These are phyloP conservation scores for Rutstroemia sydowiana DNA, from an alignment of 2,329 filamentous ascomycete species.

Conservation along the genomic window DNA sequence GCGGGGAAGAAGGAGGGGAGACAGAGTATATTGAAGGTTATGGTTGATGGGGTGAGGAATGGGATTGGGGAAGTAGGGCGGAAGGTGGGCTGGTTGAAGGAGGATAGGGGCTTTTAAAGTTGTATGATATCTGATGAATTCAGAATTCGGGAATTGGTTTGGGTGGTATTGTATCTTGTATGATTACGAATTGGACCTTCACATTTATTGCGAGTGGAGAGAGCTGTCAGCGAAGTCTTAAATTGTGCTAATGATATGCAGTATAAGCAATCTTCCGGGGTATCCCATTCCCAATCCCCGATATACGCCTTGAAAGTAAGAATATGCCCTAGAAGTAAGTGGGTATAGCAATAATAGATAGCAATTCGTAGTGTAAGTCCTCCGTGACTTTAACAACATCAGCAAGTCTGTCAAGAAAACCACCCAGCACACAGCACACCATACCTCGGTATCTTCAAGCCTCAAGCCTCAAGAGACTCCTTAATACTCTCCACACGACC, in stretches of 20 bases:
- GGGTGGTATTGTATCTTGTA: background rate
- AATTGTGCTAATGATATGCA: conserved; percentile 6
- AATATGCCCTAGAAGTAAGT: conserved; percentile 13
- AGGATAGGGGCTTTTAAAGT: conserved; percentile 23
- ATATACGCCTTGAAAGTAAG: conserved; percentile 13
- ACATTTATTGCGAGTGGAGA: no score
- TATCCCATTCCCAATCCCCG: conserved; percentile 14
- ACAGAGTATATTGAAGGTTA: conserved; percentile 59
- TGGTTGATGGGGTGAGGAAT: conserved; percentile 51
- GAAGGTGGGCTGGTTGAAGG: conserved; percentile 24
- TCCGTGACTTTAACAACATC: no score
- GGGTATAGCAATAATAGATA: conserved; percentile 21
- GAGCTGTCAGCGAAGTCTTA: no score
- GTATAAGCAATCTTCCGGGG: conserved; percentile 15
- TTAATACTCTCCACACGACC: conserved; percentile 22
- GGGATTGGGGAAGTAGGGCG: conserved; percentile 37
- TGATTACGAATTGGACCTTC: no score
- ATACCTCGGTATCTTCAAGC: background rate
- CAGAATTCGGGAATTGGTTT: background rate
- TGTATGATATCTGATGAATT: conserved; percentile 6
- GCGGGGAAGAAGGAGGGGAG: conserved; percentile 41
- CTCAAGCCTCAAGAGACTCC: background rate
- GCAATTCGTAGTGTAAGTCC: conserved; percentile 10
- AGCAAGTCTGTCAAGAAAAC: no score
- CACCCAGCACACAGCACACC: no score